These are phyloP conservation scores for Candolleomyces aberdarensis DNA, from an alignment of 768 basidiomycete species.

Conservation along the genomic window DNA sequence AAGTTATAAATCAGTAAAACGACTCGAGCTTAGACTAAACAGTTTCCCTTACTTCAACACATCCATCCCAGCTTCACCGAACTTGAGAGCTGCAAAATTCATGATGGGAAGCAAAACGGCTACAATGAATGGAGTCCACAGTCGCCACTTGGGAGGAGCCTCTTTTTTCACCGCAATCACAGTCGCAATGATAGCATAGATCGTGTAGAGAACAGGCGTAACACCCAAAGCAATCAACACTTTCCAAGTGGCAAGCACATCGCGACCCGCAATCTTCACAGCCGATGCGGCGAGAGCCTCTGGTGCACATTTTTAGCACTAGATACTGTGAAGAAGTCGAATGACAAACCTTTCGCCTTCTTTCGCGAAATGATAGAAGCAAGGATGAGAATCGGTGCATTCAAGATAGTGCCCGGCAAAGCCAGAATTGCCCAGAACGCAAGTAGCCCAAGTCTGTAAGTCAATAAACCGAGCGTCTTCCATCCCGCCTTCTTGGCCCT, in stretches of 20 bases:
- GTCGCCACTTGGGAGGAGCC: constrained; percentile 56
- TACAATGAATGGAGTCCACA: constrained; percentile 78
- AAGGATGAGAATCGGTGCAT: constrained; percentile 89
- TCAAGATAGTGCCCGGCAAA: constrained; percentile 86
- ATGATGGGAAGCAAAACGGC: constrained; percentile 77
- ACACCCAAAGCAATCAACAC: constrained; percentile 90
- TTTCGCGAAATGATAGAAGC: constrained; percentile 83
- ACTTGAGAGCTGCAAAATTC: constrained; percentile 92
- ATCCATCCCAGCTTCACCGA: constrained; percentile 97
- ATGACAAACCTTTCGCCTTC: constrained; percentile 76
- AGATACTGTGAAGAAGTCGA: neutral
- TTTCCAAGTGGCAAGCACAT: constrained; percentile 98
- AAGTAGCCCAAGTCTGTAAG: constrained; percentile 78
- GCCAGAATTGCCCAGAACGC: constrained; percentile 80
- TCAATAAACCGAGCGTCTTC: constrained; percentile 81
- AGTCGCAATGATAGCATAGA: constrained; percentile 82
- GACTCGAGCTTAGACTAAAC: constrained; percentile 3
- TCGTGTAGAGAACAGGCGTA: constrained; percentile 79
- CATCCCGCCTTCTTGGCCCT: constrained; percentile 80
- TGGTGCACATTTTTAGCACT: constrained; percentile 25
- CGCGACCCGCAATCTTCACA: constrained; percentile 93
- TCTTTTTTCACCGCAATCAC: constrained; percentile 66
- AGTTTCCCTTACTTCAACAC: constrained; percentile 73
- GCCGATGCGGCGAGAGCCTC: constrained; percentile 94
- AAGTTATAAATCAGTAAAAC: constrained; percentile 2